These are phyloP conservation scores for Chaetomiaceae sp. DNA, from an alignment of 2,329 filamentous ascomycete genomes.

Conservation along the genomic window DNA sequence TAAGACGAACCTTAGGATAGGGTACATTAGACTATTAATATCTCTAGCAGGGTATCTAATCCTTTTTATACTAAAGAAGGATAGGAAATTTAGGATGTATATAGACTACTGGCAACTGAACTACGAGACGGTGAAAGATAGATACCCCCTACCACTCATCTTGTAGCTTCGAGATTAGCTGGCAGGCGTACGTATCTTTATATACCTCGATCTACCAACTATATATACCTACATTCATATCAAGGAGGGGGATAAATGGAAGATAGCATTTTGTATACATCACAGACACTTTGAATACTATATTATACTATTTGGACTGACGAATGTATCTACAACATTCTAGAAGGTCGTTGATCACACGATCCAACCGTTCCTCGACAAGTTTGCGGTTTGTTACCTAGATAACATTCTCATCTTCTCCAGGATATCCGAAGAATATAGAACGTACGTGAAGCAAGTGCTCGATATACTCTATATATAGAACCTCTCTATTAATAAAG, in stretches of 20 bases:
- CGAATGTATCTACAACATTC: conserved; percentile 18
- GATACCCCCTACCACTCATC: not conserved
- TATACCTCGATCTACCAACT: not conserved
- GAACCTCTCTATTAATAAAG: not conserved
- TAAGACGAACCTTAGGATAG: not conserved
- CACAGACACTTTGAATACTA: conserved; percentile 30
- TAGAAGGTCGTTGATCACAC: conserved; percentile 8
- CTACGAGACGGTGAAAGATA: not conserved
- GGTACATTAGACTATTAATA: conserved; percentile 7
- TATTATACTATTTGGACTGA: conserved; percentile 31
- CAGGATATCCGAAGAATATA: too few species aligned
- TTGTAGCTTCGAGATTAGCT: not conserved
- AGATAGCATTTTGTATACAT: conserved; percentile 23
- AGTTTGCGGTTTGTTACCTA: not conserved
- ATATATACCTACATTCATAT: not conserved
- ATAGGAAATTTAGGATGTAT: not conserved
- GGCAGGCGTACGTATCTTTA: not conserved
- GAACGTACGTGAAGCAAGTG: too few species aligned
- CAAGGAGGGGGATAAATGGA: conserved; percentile 1
- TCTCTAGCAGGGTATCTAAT: conserved; percentile 5
- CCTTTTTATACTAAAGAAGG: not conserved
- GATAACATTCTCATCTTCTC: too few species aligned
- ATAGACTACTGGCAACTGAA: not conserved
- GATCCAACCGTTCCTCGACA: not conserved
- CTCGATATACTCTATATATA: too few species aligned